Base-by-base conservation (phyloP, 352 stramenopile genomes). In the Plasmopara viticola region DNA sequence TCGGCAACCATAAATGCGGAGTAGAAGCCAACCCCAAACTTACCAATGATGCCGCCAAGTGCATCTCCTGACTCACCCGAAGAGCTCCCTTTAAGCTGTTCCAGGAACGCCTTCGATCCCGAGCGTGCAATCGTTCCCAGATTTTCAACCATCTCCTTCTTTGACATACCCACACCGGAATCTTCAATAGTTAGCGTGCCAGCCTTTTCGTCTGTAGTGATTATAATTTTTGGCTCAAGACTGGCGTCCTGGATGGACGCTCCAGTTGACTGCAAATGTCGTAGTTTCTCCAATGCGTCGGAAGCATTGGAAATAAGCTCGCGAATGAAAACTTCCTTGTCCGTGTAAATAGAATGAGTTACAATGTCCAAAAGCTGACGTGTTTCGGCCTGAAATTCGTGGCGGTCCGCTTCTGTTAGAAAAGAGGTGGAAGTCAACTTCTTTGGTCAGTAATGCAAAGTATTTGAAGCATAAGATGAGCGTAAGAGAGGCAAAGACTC, bases 1-100 rank as follows among this genome's bases (percentile, higher is more conserved):
- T 98, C 89, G 18, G 90, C 90, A 1, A 99, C 97, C 97, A 99
- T 99, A 62, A 99, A 99, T 13, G 95, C 94, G 5, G 94, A 98
- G 77, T 99, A 99, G 64, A 99, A 99, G 13, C 97, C 97, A 28
- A 99, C 97, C 20, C 97, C 97, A 58, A 99, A 99, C 69, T 99
- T 98, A 35, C 97, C 97, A 58, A 99, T 99, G 58, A 99, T 98
- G 42, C 91, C 94, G 4, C 76, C 74, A 6, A 88, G 64, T 5
- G 87, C 86, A 58, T 92, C 82, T 3, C 77, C 70, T 9, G 75
- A 76, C 38, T 85, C 83, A 2, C 66, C 65, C 9, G 82, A 63
- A 7, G 78, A 65, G 58, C 73, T 77, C 45, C 94, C 79, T 45
- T 94, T 94, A 55, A 97, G 60, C 58, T 97, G 78, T 53, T 98